Evolutionary conservation across 495 filamentous ascomycete species (phyloP).

Genomic region (Daldinia caldariorum): DNA sequence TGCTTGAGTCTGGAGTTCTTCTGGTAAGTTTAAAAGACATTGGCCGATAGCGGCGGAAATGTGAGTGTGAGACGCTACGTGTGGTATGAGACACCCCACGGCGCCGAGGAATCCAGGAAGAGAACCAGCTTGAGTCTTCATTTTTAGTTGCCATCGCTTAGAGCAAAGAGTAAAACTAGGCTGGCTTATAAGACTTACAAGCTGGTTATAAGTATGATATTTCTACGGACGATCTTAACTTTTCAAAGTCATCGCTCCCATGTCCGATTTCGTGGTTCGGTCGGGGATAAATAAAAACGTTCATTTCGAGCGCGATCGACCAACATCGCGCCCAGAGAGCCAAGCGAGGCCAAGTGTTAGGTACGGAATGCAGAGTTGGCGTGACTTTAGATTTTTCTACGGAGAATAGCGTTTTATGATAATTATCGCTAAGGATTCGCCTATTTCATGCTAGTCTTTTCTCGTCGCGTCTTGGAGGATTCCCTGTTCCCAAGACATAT

Average conservation of each 20-base stretch:
- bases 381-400: background rate
- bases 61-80: conserved; percentile 2
- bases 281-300: conserved; percentile 14
- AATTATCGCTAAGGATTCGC: background rate
- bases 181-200: background rate
- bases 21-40: conserved; percentile 25
- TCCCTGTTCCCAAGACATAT: conserved; percentile 5
- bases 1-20: conserved; percentile 24
- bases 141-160: conserved; percentile 21
- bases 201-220: conserved; percentile 18
- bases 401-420: background rate
- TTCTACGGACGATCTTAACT: conserved; percentile 26
- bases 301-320: conserved; percentile 20
- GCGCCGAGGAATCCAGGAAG: conserved; percentile 1
- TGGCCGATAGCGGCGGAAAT: conserved; percentile 17
- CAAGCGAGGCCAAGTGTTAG: conserved; percentile 26
- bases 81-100: conserved; percentile 13
- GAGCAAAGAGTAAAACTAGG: background rate
- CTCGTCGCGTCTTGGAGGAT: conserved; percentile 8
- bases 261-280: conserved; percentile 17
- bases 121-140: conserved; percentile 17
- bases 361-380: background rate
- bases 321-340: conserved; percentile 5
- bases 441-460: conserved; percentile 4
- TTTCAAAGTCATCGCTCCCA: conserved; percentile 7